phyloP scores from a whole-genome alignment of 495 filamentous ascomycete genomes.

The Penicillium turbatum region DNA sequence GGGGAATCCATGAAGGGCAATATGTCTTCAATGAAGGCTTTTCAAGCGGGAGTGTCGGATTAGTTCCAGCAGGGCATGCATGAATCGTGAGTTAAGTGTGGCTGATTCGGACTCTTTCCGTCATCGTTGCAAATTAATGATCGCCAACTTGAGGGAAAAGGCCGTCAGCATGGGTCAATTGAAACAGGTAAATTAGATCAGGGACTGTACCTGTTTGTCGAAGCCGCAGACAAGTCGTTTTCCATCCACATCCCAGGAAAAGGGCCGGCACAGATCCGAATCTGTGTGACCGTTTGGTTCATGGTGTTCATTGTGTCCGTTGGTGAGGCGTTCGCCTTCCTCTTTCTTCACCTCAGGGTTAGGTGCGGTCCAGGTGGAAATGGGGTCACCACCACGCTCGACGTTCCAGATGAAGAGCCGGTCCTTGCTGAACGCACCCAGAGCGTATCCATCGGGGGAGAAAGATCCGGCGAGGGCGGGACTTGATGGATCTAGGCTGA shows the following conservation, averaged over 20 bases:
- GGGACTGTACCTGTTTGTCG: slow-evolving; percentile 58
- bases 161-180: slow-evolving; percentile 8
- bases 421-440: slow-evolving; percentile 64
- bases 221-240: slow-evolving; percentile 70
- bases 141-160: slow-evolving; percentile 32
- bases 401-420: slow-evolving; percentile 68
- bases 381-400: slow-evolving; percentile 60
- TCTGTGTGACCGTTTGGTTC: slow-evolving; percentile 39
- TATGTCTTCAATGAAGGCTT: slow-evolving; percentile 6
- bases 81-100: slow-evolving; percentile 8
- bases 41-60: slow-evolving; percentile 4
- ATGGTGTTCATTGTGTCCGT: slow-evolving; percentile 36
- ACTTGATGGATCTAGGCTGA: slow-evolving; percentile 42
- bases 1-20: neutral
- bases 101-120: neutral
- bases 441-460: slow-evolving; percentile 65
- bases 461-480: slow-evolving; percentile 62
- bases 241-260: slow-evolving; percentile 75
- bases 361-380: slow-evolving; percentile 56
- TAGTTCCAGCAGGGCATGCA: slow-evolving; percentile 8
- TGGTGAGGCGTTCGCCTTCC: slow-evolving; percentile 29
- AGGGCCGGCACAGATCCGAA: slow-evolving; percentile 41
- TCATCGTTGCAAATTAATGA: slow-evolving; percentile 46
- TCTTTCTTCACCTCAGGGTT: slow-evolving; percentile 27
- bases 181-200: neutral